Percentiles rank a stretch among this genome's conserved stretches.
Evolutionary conservation across 768 basidiomycete species (phyloP).

Genomic region (Trametes cingulata): DNA sequence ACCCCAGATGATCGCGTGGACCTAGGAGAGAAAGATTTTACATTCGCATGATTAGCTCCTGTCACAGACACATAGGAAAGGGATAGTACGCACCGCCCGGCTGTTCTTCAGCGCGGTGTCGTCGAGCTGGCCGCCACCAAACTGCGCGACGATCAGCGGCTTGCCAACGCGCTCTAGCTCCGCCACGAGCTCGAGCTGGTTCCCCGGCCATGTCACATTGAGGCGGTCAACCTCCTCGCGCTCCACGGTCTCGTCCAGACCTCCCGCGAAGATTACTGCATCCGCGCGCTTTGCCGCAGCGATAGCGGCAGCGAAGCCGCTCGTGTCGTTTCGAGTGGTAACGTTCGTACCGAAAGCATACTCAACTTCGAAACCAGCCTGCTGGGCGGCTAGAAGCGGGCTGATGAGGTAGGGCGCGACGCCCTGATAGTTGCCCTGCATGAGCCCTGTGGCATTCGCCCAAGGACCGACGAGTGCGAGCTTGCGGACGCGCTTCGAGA

Average conservation of each 20-base stretch:
- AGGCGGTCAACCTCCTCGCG: constrained; percentile 48
- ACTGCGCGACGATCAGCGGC: constrained; percentile 54
- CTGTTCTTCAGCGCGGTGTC: constrained; percentile 47
- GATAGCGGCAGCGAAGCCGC: constrained; percentile 53
- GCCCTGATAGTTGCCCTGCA: constrained; percentile 62
- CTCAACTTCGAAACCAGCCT: constrained; percentile 48
- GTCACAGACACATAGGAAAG: not conserved
- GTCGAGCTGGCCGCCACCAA: constrained; percentile 60
- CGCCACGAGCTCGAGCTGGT: constrained; percentile 51
- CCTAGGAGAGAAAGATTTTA: constrained; percentile 29
- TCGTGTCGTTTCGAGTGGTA: constrained; percentile 35
- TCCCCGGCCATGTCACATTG: constrained; percentile 55
- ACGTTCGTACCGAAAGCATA: constrained; percentile 46
- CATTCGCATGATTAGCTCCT: not conserved
- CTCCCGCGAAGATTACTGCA: constrained; percentile 53
- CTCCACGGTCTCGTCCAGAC: constrained; percentile 53
- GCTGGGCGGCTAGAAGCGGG: constrained; percentile 48
- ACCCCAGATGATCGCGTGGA: constrained; percentile 56
- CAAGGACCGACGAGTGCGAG: constrained; percentile 63
- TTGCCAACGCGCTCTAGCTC: constrained; percentile 49
- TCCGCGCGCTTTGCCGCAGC: constrained; percentile 51
- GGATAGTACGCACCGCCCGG: constrained; percentile 33
- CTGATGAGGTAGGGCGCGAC: constrained; percentile 56
- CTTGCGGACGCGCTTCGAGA: constrained; percentile 44
- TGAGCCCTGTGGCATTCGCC: constrained; percentile 53